Percentiles rank a stretch among this genome's conserved stretches.
These are phyloP conservation scores for Discostella stelligeroides DNA, from an alignment of 108 stramenopile genomes.

Conservation along the genomic window DNA sequence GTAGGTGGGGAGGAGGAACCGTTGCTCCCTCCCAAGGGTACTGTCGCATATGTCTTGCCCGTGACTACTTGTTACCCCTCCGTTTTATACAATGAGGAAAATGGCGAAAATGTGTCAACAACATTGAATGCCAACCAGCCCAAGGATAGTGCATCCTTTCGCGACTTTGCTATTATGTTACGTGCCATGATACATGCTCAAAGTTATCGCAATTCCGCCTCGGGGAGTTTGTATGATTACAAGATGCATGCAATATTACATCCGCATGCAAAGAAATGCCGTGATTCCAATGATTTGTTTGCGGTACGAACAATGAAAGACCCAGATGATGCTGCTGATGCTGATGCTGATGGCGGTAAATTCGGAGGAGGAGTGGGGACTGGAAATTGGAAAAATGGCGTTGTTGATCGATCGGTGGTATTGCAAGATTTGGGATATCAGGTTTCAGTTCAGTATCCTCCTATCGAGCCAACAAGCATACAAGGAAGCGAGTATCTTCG, in stretches of 20 bases:
- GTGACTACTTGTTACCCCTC: conserved; percentile 28
- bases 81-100: neutral
- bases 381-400: neutral
- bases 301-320: neutral
- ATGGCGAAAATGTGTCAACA: too few species aligned
- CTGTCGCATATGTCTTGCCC: conserved; percentile 39
- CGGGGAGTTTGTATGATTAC: conserved; percentile 63
- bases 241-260: conserved; percentile 77
- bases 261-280: conserved; percentile 52
- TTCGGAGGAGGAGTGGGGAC: neutral
- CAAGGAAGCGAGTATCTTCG: conserved; percentile 29
- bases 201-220: conserved; percentile 42
- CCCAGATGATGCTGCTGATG: neutral
- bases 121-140: conserved; percentile 29
- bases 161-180: conserved; percentile 57
- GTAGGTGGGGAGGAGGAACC: neutral
- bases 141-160: conserved; percentile 31
- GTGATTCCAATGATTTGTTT: neutral
- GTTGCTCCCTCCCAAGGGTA: conserved; percentile 31
- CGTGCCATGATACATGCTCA: conserved; percentile 62
- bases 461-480: neutral
- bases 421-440: conserved; percentile 40
- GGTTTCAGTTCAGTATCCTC: conserved; percentile 25
- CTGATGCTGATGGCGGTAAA: neutral
- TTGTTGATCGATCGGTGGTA: conserved; percentile 25